Evolutionary conservation across 495 filamentous ascomycete genomes (phyloP).

Genomic region (Bombardia bombarda): DNA sequence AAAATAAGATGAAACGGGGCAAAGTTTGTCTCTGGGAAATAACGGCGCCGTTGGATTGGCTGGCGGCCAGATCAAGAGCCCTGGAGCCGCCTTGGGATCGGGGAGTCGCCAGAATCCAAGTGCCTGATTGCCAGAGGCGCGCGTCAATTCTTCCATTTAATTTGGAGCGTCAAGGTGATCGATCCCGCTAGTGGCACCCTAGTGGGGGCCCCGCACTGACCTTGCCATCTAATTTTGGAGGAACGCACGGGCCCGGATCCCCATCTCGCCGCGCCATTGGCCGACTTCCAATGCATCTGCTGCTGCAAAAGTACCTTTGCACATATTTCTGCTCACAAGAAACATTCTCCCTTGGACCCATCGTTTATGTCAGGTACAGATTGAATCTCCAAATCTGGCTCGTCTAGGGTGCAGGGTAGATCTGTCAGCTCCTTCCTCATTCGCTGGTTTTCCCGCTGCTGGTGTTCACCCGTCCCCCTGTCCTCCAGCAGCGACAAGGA

Average conservation of each 20-base stretch:
- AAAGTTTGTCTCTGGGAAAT: constrained; percentile 4
- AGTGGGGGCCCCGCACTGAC: not conserved
- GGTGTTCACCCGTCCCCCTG: no score
- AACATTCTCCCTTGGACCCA: not conserved
- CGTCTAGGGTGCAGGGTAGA: no score
- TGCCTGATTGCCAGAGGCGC: constrained; percentile 7
- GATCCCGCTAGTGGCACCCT: not conserved
- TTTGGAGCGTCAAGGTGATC: not conserved
- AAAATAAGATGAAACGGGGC: constrained; percentile 18
- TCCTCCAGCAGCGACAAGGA: no score
- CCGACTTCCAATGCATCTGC: not conserved
- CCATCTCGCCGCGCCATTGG: not conserved
- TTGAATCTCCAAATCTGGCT: no score
- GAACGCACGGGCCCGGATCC: not conserved
- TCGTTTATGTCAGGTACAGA: no score
- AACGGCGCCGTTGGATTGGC: constrained; percentile 13
- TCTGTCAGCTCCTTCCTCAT: no score
- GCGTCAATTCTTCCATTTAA: constrained; percentile 11
- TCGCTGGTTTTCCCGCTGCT: no score
- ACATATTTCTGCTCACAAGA: not conserved
- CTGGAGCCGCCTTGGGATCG: not conserved
- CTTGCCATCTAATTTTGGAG: not conserved
- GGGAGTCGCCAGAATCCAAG: not conserved
- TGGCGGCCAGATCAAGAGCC: not conserved
- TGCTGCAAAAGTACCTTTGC: not conserved